Percentiles rank a stretch among this genome's conserved stretches.
Evolutionary conservation across 441 rosid species (phyloP).

Genomic region (Euphorbia corollata): DNA sequence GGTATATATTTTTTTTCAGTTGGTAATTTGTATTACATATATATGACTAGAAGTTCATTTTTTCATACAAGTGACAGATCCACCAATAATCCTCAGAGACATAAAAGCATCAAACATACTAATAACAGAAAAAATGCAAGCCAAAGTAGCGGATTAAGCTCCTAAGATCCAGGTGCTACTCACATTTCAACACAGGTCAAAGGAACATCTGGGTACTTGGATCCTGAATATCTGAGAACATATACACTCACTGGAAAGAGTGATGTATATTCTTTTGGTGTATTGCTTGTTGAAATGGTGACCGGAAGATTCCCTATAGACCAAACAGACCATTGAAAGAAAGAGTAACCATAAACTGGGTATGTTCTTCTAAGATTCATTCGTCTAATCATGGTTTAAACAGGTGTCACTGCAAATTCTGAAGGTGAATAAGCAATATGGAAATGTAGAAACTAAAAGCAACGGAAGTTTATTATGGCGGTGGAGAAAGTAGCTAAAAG

Average conservation of each 20-base stretch:
- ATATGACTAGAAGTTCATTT: slow-evolving; percentile 11
- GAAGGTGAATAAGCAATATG: neutral
- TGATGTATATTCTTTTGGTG: slow-evolving; percentile 68
- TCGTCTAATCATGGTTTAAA: neutral
- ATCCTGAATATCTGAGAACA: slow-evolving; percentile 58
- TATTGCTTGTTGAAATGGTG: slow-evolving; percentile 52
- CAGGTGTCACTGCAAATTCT: neutral
- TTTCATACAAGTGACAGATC: slow-evolving; percentile 41
- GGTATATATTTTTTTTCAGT: slow-evolving; percentile 29
- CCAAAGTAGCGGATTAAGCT: slow-evolving; percentile 47
- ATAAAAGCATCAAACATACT: slow-evolving; percentile 70
- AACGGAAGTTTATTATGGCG: slow-evolving; percentile 46
- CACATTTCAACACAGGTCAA: slow-evolving; percentile 64
- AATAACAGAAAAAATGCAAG: slow-evolving; percentile 48
- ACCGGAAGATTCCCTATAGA: slow-evolving; percentile 61
- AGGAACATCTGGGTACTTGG: slow-evolving; percentile 65
- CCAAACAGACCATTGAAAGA: slow-evolving; percentile 34
- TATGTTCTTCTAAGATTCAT: slow-evolving; percentile 21
- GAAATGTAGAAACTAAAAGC: slow-evolving; percentile 42
- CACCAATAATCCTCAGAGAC: slow-evolving; percentile 82
- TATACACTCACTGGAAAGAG: slow-evolving; percentile 62
- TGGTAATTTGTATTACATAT: too few relatives aligned
- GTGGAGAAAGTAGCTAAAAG: slow-evolving; percentile 52
- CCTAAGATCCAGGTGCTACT: slow-evolving; percentile 37
- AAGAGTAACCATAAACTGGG: slow-evolving; percentile 52